Percentiles rank a stretch among this genome's conserved stretches.
These are phyloP conservation scores for Cucumis melo DNA, from an alignment of 306 rosid species.

Conservation along the genomic window DNA sequence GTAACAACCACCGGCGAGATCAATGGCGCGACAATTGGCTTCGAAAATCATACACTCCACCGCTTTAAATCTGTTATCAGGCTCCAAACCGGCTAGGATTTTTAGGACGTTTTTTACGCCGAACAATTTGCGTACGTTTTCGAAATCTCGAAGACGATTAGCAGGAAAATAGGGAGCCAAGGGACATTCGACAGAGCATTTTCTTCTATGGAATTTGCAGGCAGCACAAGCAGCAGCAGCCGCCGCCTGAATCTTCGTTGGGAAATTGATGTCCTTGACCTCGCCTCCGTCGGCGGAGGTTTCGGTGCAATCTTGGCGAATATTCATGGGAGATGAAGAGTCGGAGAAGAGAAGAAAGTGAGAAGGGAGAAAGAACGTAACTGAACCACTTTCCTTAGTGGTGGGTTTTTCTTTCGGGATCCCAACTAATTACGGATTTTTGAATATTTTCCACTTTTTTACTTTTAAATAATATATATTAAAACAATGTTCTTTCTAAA, in stretches of 20 bases:
- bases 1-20: background rate
- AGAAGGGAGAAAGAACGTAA: background rate
- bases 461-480: no score
- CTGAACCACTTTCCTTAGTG: background rate
- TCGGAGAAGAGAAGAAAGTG: background rate
- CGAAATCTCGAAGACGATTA: background rate
- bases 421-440: background rate
- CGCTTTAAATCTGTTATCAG: background rate
- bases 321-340: background rate
- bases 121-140: background rate
- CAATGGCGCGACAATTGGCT: background rate
- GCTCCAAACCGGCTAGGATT: background rate
- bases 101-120: background rate
- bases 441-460: background rate
- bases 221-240: background rate
- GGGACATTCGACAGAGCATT: background rate
- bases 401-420: background rate
- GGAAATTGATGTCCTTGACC: background rate
- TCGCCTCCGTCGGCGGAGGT: background rate
- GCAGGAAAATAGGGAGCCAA: slow-evolving; percentile 2
- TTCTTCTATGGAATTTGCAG: slow-evolving; percentile 4
- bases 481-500: no score
- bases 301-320: background rate
- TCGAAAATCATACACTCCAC: background rate
- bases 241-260: background rate